Evolutionary conservation across 2,329 filamentous ascomycete species (phyloP).

Genomic region (Diaporthe vexans): DNA sequence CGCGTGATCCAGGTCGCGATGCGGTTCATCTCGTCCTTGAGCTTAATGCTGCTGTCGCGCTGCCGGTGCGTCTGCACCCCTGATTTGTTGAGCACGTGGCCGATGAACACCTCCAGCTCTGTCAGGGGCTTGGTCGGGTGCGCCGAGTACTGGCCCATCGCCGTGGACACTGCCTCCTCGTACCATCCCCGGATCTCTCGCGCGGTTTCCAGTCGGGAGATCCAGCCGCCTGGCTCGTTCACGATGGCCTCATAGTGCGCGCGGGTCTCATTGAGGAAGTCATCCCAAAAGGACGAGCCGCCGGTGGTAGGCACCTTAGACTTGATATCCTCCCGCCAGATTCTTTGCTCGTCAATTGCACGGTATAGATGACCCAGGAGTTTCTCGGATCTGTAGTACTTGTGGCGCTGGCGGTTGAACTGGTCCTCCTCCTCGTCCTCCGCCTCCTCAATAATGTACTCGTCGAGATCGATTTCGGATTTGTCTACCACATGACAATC

Average conservation of each 20-base stretch:
- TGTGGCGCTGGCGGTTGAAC: conserved; percentile 57
- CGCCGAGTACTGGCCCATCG: conserved; percentile 61
- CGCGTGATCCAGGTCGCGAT: conserved; percentile 57
- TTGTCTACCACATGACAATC: conserved; percentile 60
- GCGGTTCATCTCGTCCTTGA: conserved; percentile 66
- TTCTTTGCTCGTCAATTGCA: conserved; percentile 78
- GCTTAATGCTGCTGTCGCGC: conserved; percentile 64
- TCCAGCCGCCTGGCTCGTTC: conserved; percentile 47
- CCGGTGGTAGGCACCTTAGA: conserved; percentile 44
- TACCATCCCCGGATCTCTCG: conserved; percentile 59
- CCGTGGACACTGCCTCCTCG: conserved; percentile 57
- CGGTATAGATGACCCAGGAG: conserved; percentile 80
- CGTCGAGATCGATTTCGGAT: conserved; percentile 57
- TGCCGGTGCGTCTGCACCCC: conserved; percentile 65
- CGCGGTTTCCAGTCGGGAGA: conserved; percentile 54
- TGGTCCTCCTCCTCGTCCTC: conserved; percentile 62
- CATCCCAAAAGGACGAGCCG: conserved; percentile 59
- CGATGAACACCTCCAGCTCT: conserved; percentile 69
- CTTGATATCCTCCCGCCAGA: conserved; percentile 68
- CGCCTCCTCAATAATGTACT: conserved; percentile 44
- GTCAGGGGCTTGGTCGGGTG: conserved; percentile 59
- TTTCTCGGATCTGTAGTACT: conserved; percentile 78
- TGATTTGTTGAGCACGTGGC: conserved; percentile 66
- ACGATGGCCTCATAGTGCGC: conserved; percentile 49
- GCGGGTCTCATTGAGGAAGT: conserved; percentile 52